Base-by-base conservation (phyloP, 2,329 filamentous ascomycete genomes). In the Ceratocystis variospora region DNA sequence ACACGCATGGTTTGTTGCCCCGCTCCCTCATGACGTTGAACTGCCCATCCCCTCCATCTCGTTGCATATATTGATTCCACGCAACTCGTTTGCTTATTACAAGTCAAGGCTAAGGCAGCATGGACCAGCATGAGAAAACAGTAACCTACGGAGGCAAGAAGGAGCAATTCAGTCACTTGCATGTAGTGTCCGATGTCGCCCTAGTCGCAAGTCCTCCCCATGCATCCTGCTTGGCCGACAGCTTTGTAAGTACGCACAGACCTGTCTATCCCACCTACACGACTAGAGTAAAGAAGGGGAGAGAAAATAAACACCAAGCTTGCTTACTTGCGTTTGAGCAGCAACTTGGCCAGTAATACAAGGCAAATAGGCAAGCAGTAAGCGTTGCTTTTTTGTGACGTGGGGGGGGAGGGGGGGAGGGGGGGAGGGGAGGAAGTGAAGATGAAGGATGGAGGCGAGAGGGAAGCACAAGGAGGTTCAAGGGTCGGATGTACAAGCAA, bases 191-290 rank as follows among this genome's bases (percentile, higher is more conserved):
- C 55, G 55, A 59, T 59, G 55, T 59, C 55, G 55, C 55, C 55
- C 55, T 59, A 37, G 55, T 59, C 55, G 28, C 55, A 59, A 59
- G 55, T 19, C 28, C 55, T 37, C 55, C 53, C 55, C 55, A 59
- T 59, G 28, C 7, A 59, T 59, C 55, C 55, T 59, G 55, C 55
- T 59, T 7, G 31, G 28, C 15, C 25, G 55, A 59, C 55, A 59
- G 25, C 28, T 59, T 59, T 59, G 28, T 59, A 59, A 59, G 55
- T 59, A 59, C 55, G 55, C 55, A 59, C 55, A 59, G 55, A 59
- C 55, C 55, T 31, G 25, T 37, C 28, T 31, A 59, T 59, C 55
- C 55, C 55, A 59, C 55, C 55, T 37, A 22, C 12, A 31, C 19
- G 28, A 59, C 55, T 59, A 17, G 22, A 37, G 55, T 8, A 59